These are phyloP conservation scores for Nicotiana attenuata DNA, from an alignment of 257 asterid species.

Conservation along the genomic window DNA sequence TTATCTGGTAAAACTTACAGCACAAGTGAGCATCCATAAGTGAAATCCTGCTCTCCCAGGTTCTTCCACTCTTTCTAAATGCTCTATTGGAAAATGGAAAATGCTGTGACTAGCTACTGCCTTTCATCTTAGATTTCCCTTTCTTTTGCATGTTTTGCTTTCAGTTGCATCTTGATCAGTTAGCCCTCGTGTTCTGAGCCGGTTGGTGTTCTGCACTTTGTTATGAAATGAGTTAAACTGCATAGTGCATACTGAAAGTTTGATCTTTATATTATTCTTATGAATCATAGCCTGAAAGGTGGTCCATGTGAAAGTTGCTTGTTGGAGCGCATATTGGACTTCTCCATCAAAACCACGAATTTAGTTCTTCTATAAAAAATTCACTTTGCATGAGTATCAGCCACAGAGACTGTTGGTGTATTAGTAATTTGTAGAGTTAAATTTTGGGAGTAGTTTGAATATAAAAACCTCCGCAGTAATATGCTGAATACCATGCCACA, in stretches of 20 bases:
- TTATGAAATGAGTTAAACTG: background rate
- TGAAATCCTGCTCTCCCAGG: background rate
- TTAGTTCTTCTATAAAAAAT: background rate
- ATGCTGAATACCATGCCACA: background rate
- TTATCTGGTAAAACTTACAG: slow-evolving; percentile 2
- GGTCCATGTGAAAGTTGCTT: background rate
- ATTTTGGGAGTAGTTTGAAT: background rate
- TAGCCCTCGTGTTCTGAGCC: background rate
- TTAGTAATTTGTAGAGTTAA: background rate
- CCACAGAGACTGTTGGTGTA: background rate
- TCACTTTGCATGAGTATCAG: background rate
- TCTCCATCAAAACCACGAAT: background rate
- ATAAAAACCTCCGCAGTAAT: background rate
- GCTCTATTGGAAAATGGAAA: background rate
- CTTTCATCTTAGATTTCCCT: background rate
- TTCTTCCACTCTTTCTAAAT: background rate
- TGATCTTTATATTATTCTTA: background rate
- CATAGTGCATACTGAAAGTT: background rate
- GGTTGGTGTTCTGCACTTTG: background rate
- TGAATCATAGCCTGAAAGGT: too few species aligned
- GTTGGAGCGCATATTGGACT: background rate
- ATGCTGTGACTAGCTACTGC: background rate
- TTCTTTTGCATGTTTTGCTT: background rate
- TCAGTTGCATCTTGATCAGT: background rate
- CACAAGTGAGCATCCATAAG: background rate